These are phyloP conservation scores for Talaromyces liani DNA, from an alignment of 495 filamentous ascomycete species.

Conservation along the genomic window DNA sequence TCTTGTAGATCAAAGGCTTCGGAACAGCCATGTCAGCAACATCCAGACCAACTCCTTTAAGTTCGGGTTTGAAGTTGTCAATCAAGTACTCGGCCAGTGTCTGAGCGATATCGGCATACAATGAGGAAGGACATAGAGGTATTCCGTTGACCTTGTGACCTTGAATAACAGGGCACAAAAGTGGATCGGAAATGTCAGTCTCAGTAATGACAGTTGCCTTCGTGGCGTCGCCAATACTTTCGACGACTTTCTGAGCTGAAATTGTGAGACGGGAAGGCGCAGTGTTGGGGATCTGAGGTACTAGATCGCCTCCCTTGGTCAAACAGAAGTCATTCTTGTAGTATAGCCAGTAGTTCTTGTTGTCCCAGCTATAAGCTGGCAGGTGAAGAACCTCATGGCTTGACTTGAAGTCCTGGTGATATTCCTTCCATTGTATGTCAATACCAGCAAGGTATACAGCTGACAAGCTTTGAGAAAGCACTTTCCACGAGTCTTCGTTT, in stretches of 20 bases:
- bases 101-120: slow-evolving; percentile 74
- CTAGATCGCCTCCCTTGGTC: slow-evolving; percentile 29
- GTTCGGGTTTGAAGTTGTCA: slow-evolving; percentile 46
- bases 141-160: slow-evolving; percentile 70
- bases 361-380: slow-evolving; percentile 69
- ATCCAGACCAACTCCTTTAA: slow-evolving; percentile 48
- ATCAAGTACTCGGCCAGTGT: slow-evolving; percentile 65
- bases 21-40: slow-evolving; percentile 58
- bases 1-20: slow-evolving; percentile 62
- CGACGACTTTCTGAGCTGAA: slow-evolving; percentile 43
- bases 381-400: slow-evolving; percentile 57
- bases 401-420: slow-evolving; percentile 60
- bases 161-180: slow-evolving; percentile 52
- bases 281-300: slow-evolving; percentile 18
- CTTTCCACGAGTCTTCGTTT: slow-evolving; percentile 55
- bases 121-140: slow-evolving; percentile 48
- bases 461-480: slow-evolving; percentile 50
- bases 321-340: slow-evolving; percentile 56
- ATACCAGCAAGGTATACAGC: slow-evolving; percentile 58
- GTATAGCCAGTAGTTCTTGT: slow-evolving; percentile 78
- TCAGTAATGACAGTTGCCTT: slow-evolving; percentile 53
- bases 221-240: slow-evolving; percentile 46
- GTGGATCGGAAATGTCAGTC: slow-evolving; percentile 55
- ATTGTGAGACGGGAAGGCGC: slow-evolving; percentile 31
- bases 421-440: slow-evolving; percentile 70